Conservation (phyloP, 148 eudicot species). For the Nepenthes mirabilis region DNA sequence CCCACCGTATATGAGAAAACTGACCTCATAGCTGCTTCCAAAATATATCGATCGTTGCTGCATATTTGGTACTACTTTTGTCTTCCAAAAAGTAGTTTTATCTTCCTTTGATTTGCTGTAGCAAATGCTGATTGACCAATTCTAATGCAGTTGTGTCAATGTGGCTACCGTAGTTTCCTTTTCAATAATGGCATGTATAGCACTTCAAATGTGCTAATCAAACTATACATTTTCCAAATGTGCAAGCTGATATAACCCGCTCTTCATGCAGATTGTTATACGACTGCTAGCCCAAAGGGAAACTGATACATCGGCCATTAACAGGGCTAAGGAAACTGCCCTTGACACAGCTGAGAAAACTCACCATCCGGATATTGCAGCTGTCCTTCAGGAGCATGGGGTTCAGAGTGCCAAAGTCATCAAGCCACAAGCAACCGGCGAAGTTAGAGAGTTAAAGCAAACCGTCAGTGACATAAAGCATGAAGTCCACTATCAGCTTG, state of each 20-base stretch:
- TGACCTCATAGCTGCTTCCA: too few relatives aligned
- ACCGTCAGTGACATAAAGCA: slow-evolving; percentile 56
- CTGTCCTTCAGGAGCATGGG: slow-evolving; percentile 20
- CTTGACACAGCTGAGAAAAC: slow-evolving; percentile 37
- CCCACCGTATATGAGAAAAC: too few relatives aligned
- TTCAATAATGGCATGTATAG: too few relatives aligned
- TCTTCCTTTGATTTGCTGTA: too few relatives aligned
- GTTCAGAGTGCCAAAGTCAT: slow-evolving; percentile 26
- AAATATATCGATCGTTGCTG: too few relatives aligned
- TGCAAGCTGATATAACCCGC: slow-evolving; percentile 1
- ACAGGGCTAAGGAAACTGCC: slow-evolving; percentile 60
- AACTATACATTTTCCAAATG: not conserved
- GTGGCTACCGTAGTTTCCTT: not conserved
- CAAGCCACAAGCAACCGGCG: slow-evolving; percentile 10
- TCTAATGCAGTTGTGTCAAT: too few relatives aligned
- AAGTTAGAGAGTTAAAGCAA: slow-evolving; percentile 34
- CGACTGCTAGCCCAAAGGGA: slow-evolving; percentile 35
- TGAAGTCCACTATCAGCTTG: slow-evolving; percentile 41
- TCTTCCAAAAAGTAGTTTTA: too few relatives aligned
- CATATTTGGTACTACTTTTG: too few relatives aligned
- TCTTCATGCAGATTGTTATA: slow-evolving; percentile 42
- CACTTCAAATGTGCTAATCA: not conserved
- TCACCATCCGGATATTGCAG: slow-evolving; percentile 17
- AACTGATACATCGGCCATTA: slow-evolving; percentile 40
- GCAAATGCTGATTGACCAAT: too few relatives aligned